A percentile compares a stretch with the other conserved stretches of the same genome.
Conservation (phyloP, 768 basidiomycete species). For the Filobasidium wieringae region DNA sequence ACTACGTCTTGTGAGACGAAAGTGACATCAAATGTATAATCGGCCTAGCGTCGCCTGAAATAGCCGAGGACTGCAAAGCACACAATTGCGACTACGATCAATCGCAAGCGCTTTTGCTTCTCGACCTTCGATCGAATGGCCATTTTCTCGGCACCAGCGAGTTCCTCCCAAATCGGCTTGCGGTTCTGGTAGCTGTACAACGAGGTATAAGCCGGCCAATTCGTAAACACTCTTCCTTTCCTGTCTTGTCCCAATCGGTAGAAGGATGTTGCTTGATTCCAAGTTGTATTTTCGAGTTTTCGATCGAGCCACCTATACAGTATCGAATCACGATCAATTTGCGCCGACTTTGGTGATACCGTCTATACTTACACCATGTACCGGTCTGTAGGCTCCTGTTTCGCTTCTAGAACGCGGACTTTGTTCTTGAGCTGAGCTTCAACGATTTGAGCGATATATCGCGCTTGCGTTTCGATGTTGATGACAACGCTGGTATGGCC, state of each 20-base stretch:
- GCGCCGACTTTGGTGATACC: neutral
- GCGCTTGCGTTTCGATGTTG: slow-evolving; percentile 18
- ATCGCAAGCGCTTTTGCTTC: neutral
- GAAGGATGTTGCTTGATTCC: slow-evolving; percentile 13
- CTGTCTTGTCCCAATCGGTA: slow-evolving; percentile 9
- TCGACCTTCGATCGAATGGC: neutral
- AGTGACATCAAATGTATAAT: no score
- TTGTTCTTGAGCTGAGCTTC: slow-evolving; percentile 2
- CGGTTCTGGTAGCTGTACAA: slow-evolving; percentile 14
- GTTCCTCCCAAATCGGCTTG: slow-evolving; percentile 12
- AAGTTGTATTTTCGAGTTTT: slow-evolving; percentile 10
- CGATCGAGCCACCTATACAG: slow-evolving; percentile 12
- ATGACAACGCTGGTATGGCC: slow-evolving; percentile 15
- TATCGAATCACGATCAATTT: neutral
- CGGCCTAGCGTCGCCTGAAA: no score
- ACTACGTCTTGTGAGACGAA: no score
- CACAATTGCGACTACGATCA: neutral
- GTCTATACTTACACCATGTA: slow-evolving; percentile 12
- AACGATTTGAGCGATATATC: slow-evolving; percentile 17
- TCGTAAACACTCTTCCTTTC: slow-evolving; percentile 13
- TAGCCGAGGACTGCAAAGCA: no score
- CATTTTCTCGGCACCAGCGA: slow-evolving; percentile 9
- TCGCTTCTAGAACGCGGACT: slow-evolving; percentile 16
- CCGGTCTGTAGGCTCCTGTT: slow-evolving; percentile 13
- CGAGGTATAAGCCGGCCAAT: slow-evolving; percentile 15